Percentiles rank a stretch among this genome's conserved stretches.
Conservation (phyloP, 1,139 yeast genomes). For the Hansenula lynferdii region DNA sequence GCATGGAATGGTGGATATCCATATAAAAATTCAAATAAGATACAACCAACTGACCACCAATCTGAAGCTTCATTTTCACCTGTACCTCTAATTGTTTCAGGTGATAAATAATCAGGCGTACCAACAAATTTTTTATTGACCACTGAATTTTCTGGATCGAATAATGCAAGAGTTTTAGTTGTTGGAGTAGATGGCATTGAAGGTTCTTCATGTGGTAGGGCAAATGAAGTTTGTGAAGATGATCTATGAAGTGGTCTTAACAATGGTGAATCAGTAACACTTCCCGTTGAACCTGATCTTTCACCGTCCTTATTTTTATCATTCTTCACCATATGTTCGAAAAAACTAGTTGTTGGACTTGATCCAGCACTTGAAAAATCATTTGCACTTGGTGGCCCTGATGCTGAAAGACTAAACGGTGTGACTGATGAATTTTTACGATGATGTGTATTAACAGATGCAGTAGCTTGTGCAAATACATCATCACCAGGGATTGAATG, state of each 20-base stretch:
- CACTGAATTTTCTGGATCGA: slow-evolving; percentile 55
- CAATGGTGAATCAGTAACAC: slow-evolving; percentile 44
- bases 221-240: slow-evolving; percentile 52
- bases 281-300: slow-evolving; percentile 31
- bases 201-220: slow-evolving; percentile 44
- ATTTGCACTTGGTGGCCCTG: slow-evolving; percentile 14
- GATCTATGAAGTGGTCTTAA: slow-evolving; percentile 46
- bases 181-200: slow-evolving; percentile 13
- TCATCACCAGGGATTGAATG: slow-evolving; percentile 14
- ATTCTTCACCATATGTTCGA: slow-evolving; percentile 19
- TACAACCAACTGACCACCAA: slow-evolving; percentile 99
- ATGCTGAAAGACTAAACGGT: slow-evolving; percentile 11
- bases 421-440: slow-evolving; percentile 18
- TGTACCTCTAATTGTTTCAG: slow-evolving; percentile 86
- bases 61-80: slow-evolving; percentile 87
- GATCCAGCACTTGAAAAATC: slow-evolving; percentile 10
- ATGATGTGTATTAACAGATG: slow-evolving; percentile 4
- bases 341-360: slow-evolving; percentile 21
- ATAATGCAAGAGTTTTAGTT: slow-evolving; percentile 53
- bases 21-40: slow-evolving; percentile 83
- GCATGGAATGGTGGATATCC: slow-evolving; percentile 98
- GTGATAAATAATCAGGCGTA: slow-evolving; percentile 96
- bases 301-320: slow-evolving; percentile 8
- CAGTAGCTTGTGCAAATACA: slow-evolving; percentile 15
- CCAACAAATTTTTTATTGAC: slow-evolving; percentile 74